Conservation (phyloP, 2,329 filamentous ascomycete genomes). For the Fusarium odoratissimum region DNA sequence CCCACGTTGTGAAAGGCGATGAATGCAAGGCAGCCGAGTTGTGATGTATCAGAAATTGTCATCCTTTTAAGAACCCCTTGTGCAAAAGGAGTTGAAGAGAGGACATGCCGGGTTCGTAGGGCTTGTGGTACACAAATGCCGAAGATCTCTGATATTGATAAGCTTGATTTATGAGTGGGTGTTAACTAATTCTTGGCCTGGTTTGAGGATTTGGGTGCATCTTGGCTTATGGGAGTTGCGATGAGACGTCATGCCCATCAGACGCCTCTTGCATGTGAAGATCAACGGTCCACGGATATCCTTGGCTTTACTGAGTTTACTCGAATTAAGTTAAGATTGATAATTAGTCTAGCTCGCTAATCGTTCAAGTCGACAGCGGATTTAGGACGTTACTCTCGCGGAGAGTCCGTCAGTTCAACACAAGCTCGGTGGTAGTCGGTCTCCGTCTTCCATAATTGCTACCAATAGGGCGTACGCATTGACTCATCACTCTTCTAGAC, state of each 20-base stretch:
- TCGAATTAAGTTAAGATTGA: not conserved
- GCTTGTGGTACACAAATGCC: constrained; percentile 1
- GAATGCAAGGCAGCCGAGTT: constrained; percentile 21
- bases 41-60: constrained; percentile 31
- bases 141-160: constrained; percentile 2
- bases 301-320: not conserved
- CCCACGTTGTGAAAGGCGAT: constrained; percentile 12
- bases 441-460: constrained; percentile 8
- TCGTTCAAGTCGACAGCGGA: not conserved
- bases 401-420: not conserved
- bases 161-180: not conserved
- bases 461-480: constrained; percentile 5
- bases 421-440: constrained; percentile 30
- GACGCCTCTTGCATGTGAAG: constrained; percentile 27
- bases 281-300: not conserved
- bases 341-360: not conserved
- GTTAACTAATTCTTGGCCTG: not conserved
- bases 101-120: not conserved
- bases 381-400: not conserved
- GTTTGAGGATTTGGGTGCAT: constrained; percentile 7
- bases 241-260: constrained; percentile 4
- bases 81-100: constrained; percentile 6
- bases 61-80: not conserved
- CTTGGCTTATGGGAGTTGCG: not conserved
- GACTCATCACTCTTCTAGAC: not conserved